phyloP scores from a whole-genome alignment of 495 filamentous ascomycete species.

The Trichoderma orchidacearum region DNA sequence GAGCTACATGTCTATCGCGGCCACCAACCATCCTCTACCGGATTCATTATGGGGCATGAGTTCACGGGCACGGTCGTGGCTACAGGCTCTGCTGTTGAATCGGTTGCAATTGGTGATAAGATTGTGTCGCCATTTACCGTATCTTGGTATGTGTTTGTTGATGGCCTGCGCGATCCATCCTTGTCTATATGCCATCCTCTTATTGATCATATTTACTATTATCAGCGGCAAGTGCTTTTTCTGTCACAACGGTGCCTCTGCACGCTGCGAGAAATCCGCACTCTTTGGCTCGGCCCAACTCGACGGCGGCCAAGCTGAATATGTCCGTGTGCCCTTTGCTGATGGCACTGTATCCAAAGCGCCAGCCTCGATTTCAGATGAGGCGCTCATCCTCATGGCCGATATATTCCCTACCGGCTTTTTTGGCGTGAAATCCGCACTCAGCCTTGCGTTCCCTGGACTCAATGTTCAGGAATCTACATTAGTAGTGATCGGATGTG shows the following conservation, averaged over 20 bases:
- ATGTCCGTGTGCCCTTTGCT: slow-evolving; percentile 73
- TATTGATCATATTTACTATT: not conserved
- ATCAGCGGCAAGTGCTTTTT: slow-evolving; percentile 74
- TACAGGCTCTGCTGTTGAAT: slow-evolving; percentile 52
- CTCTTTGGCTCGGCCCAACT: slow-evolving; percentile 64
- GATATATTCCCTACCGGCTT: slow-evolving; percentile 82
- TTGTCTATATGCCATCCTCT: not conserved
- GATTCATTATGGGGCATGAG: slow-evolving; percentile 56
- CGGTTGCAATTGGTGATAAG: slow-evolving; percentile 59
- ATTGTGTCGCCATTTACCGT: slow-evolving; percentile 77
- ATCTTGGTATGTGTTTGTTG: slow-evolving; percentile 50
- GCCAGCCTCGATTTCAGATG: slow-evolving; percentile 60
- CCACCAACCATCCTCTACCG: slow-evolving; percentile 42
- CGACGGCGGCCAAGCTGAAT: slow-evolving; percentile 87
- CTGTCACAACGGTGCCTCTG: slow-evolving; percentile 69
- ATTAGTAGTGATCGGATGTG: slow-evolving; percentile 78
- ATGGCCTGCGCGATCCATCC: not conserved
- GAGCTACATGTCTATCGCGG: slow-evolving; percentile 88
- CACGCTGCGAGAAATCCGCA: slow-evolving; percentile 60
- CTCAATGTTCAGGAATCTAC: slow-evolving; percentile 50
- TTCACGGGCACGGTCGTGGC: slow-evolving; percentile 67
- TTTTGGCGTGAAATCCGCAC: slow-evolving; percentile 77
- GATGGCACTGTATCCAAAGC: slow-evolving; percentile 72
- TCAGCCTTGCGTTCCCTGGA: slow-evolving; percentile 47
- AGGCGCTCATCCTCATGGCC: slow-evolving; percentile 76